Evolutionary conservation across 148 eudicot species (phyloP).

Genomic region (Fagopyrum esculentum): DNA sequence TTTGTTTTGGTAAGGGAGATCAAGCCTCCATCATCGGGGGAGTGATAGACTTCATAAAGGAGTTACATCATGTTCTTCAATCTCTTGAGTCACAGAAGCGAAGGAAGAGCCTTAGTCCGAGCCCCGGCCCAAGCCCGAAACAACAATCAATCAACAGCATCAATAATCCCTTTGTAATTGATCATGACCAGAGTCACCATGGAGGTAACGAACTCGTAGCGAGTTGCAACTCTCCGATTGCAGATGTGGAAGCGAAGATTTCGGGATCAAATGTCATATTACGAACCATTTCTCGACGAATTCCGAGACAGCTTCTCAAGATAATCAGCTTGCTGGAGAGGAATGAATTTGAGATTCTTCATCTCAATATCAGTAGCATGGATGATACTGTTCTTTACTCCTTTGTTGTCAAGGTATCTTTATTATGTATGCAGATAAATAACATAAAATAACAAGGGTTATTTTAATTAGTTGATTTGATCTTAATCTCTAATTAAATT

Average conservation of each 20-base stretch:
- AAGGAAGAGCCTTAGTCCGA: conserved; percentile 74
- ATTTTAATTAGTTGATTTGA: too few species aligned
- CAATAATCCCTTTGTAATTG: conserved; percentile 19
- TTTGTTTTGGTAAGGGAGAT: conserved; percentile 43
- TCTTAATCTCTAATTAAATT: too few species aligned
- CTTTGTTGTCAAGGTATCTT: conserved; percentile 6
- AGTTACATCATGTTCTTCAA: conserved; percentile 73
- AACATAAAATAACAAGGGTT: not conserved
- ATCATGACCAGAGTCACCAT: conserved; percentile 23
- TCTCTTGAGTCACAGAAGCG: conserved; percentile 76
- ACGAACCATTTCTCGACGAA: conserved; percentile 54
- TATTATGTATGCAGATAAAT: not conserved
- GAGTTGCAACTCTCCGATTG: conserved; percentile 64
- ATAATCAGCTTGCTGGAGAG: not conserved
- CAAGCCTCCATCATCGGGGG: conserved; percentile 97
- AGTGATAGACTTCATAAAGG: conserved; percentile 86
- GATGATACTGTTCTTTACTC: conserved; percentile 11
- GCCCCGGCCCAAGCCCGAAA: conserved; percentile 46
- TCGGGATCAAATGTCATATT: conserved; percentile 74
- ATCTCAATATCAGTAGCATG: conserved; percentile 13
- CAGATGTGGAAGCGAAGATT: conserved; percentile 92
- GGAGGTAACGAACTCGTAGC: conserved; percentile 62
- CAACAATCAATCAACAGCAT: conserved; percentile 20
- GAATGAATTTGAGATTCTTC: conserved; percentile 7
- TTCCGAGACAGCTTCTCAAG: conserved; percentile 17